These are phyloP conservation scores for Nannochloropsis salina DNA, from an alignment of 108 stramenopile species.

Conservation along the genomic window DNA sequence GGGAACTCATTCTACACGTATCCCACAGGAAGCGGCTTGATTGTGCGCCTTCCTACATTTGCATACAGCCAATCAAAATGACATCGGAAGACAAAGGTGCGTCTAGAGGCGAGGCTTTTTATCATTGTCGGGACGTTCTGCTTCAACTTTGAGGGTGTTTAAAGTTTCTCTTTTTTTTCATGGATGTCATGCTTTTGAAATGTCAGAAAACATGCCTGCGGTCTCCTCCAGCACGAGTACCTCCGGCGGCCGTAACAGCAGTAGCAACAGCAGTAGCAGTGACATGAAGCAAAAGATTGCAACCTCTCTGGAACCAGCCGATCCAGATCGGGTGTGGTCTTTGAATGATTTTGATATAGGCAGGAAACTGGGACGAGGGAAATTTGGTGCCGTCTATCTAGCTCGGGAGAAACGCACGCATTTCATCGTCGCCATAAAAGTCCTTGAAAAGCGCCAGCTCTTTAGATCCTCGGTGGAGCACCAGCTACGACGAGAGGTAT, in stretches of 20 bases:
- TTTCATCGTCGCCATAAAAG: constrained; percentile 94
- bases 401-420: constrained; percentile 80
- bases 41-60: no score
- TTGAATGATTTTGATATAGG: constrained; percentile 96
- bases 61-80: not conserved
- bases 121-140: no score
- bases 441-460: constrained; percentile 78
- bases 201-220: constrained; percentile 12
- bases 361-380: constrained; percentile 88
- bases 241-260: constrained; percentile 2
- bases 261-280: not conserved
- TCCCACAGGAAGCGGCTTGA: no score
- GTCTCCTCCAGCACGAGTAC: not conserved
- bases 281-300: not conserved
- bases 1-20: no score
- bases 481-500: constrained; percentile 82
- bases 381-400: constrained; percentile 90
- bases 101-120: not conserved
- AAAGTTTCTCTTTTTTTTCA: no score
- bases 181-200: no score
- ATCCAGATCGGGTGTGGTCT: constrained; percentile 54
- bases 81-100: not conserved
- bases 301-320: not conserved
- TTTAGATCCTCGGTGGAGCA: constrained; percentile 87
- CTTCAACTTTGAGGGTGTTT: no score